Evolutionary conservation across 371 early-diverging fungal genomes (phyloP), one percentile per base, ranked within the genome.

Genomic region (Mortierella sp.): DNA sequence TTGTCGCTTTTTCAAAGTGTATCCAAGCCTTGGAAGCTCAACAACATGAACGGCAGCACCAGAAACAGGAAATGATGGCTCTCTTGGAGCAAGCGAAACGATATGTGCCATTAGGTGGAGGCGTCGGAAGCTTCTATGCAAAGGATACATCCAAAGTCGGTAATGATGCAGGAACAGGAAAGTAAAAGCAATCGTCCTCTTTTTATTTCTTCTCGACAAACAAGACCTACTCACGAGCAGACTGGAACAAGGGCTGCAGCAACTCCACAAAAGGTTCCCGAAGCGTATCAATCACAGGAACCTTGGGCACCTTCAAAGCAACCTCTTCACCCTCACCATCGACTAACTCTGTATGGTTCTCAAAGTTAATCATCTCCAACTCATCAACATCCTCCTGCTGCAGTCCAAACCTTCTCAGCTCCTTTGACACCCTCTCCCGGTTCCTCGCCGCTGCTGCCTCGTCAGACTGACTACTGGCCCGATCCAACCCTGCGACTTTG

Each of bases 321-420:
- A 24, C 61, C n/a, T 44, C 70, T 2, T 47, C 63, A 5, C 64
- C 76, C 16, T 50, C 77, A 16, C 22, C 66, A 14, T 19, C 68
- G 41, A 39, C 47, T 14, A 55, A 47, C 16, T 26, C 69, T 14
- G 43, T 66, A n/a, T 53, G 53, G 71, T 44, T 65, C 29, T 77
- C 74, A 37, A 66, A 74, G n/a, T 73, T 79, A n/a, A 83, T 73
- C 76, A 83, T 66, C 73, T 83, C 84, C 7, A 83, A 41, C 41
- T 83, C 84, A 45, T 83, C 84, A 26, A 79, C 71, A 55, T 83
- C 79, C 41, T 83, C 84, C 44, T 83, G 74, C 19, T 70, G 71
- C 66, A 83, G 24, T 4, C 84, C 84, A 24, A 79, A 53, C 16
- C 76, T 73, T 47, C 55, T 71, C 58, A 83, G 50, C 50, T 83